phyloP scores from a whole-genome alignment of 208 protist genomes.

The Phytomonas sp. region DNA sequence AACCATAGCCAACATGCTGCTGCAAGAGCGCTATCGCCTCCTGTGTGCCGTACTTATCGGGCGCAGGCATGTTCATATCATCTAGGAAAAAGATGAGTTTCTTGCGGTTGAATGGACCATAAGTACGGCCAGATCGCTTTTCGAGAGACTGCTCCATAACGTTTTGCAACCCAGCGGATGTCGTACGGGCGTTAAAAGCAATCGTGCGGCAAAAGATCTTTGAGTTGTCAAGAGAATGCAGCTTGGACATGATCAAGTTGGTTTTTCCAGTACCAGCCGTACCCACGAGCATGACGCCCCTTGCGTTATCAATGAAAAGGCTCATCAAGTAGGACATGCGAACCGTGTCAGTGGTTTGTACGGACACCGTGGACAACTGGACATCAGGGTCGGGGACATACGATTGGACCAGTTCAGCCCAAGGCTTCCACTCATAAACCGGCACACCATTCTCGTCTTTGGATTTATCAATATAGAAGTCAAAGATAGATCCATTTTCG shows the following conservation, averaged over 20 bases:
- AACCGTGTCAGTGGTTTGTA: slow-evolving; percentile 94
- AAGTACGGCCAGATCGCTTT: slow-evolving; percentile 95
- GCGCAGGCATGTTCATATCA: slow-evolving; percentile 98
- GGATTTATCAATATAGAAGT: slow-evolving; percentile 93
- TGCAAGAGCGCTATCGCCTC: slow-evolving; percentile 95
- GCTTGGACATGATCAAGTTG: slow-evolving; percentile 94
- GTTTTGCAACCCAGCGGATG: slow-evolving; percentile 87
- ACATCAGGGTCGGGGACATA: slow-evolving; percentile 86
- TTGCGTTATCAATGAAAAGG: slow-evolving; percentile 89
- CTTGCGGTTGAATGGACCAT: slow-evolving; percentile 94
- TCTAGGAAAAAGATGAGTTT: slow-evolving; percentile 97
- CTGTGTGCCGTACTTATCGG: slow-evolving; percentile 98
- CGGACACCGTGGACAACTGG: slow-evolving; percentile 89
- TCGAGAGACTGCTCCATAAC: slow-evolving; percentile 96
- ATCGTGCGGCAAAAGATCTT: slow-evolving; percentile 90
- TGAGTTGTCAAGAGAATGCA: slow-evolving; percentile 88
- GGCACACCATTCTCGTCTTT: slow-evolving; percentile 75
- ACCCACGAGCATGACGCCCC: slow-evolving; percentile 95
- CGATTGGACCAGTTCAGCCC: slow-evolving; percentile 88
- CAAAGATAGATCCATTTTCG: slow-evolving; percentile 91
- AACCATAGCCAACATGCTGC: slow-evolving; percentile 96
- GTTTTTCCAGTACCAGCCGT: slow-evolving; percentile 97
- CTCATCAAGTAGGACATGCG: slow-evolving; percentile 94
- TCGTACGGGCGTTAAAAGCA: slow-evolving; percentile 95
- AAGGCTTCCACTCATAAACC: slow-evolving; percentile 88